Evolutionary conservation across 805 yeast species (phyloP), one percentile per base, ranked within the genome.

Genomic region (Saturnispora quitensis): DNA sequence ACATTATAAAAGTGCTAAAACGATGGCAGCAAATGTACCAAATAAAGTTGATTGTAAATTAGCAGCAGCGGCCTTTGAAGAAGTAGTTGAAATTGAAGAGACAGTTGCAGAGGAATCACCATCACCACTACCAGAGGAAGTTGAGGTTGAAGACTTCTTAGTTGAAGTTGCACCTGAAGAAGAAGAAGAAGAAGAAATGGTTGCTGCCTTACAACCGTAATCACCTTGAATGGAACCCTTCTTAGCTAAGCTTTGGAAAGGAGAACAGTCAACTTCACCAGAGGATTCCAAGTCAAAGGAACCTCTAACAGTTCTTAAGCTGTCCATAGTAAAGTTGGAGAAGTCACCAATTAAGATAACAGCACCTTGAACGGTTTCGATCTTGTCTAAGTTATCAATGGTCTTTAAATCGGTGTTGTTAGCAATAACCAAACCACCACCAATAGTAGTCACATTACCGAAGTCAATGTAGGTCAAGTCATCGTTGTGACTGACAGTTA

Each of bases 391-490:
- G 67, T 89, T 91, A 53, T 75, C 74, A 66, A 91, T 74, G 53
- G 76, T 62, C 47, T 67, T 69, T 68, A 91, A 81, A 51, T 76
- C 70, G 58, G 87, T 73, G 85, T 93, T 93, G 82, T 89, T 88
- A 58, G 86, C 81, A 66, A 93, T 74, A 63, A 79, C 83, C 70
- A 93, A 86, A 71, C 97, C 99, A 80, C 99, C 98, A 69, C 91
- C 95, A 63, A 93, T 74, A 47, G 77, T 58, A 56, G 82, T 75
- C 71, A 93, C 80, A 67, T 76, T 69, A 49, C 86, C 74, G 77
- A 89, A 84, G 59, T 83, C 81, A 54, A 86, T 60, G 61, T 73
- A 76, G 62, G 79, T 77, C 69, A 93, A 80, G 51, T 85, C 78
- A 56, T 78, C 76, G 79, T 93, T 93, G 60, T 83, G 74, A 68